Evolutionary conservation across 768 basidiomycete genomes (phyloP), one percentile per base, ranked within the genome.

Genomic region (Lentinula detonsa): DNA sequence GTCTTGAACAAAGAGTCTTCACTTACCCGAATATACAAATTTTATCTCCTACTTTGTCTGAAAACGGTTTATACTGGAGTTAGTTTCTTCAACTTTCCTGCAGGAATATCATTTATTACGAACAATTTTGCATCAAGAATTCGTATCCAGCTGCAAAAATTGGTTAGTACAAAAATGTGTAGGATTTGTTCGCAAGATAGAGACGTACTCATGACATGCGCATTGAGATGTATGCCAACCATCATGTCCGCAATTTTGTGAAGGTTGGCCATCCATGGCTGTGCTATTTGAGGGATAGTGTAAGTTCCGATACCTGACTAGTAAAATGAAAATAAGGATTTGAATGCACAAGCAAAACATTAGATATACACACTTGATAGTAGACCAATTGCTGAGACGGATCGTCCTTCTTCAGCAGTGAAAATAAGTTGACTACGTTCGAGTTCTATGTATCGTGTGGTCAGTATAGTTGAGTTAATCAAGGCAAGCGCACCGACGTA

Each of bases 291-390:
- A 0, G 83, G 83, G 5, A 75, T 71, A 5, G 76, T 79, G 58
- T 86, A 87, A 1, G 85, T 87, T 3, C 85, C 85, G 49, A 86
- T 86, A 5, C 85, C 85, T 31, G 85, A 79, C 79, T 65, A 16
- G 13, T 11, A 40, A 42, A 15, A 15, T 18, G 5, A 28, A 42
- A 45, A 37, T 65, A 63, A 16, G 13, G 16, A 28, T 15, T 15
- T 16, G 42, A 45, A 16, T 1, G 15, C 21, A 18, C 23, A 52
- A 42, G 28, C 23, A 51, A 60, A 18, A 39, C 10, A 9, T 11
- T 15, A 11, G 4, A 15, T 9, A 23, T 10, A 34, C 42, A 23
- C 9, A 60, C 48, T 33, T 60, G 48, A 16, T 60, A 50, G 48
- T 49, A 60, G 5, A 60, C 48, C 5, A 60, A 28, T 46, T 52